Evolutionary conservation across 2,329 filamentous ascomycete genomes (phyloP), one percentile per base, ranked within the genome.

Genomic region (Colletotrichum navitas): DNA sequence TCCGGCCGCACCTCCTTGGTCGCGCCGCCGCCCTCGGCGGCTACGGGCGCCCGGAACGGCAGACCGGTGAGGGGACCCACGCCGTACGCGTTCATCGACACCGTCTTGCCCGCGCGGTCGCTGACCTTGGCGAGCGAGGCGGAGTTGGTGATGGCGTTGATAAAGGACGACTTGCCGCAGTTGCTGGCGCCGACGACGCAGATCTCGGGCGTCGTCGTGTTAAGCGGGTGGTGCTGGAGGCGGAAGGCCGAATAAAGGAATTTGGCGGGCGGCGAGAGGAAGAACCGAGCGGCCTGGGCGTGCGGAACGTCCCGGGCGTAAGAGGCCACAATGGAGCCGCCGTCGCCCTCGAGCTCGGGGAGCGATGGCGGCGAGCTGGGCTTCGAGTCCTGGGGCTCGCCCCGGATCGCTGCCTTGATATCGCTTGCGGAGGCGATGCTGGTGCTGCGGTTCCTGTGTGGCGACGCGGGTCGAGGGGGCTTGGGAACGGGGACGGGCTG

Each of bases 141-240:
- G 3, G 76, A 74, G 43, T 91, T 91, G 2, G 91, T 89, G 43
- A 97, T 87, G 24, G 92, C 92, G 78, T 97, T 97, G 82, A 97
- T 91, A 75, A 97, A 92, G 21, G 93, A 94, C 1, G 93, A 96
- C 80, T 97, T 97, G 78, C 94, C 94, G 52, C 94, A 94, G 78
- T 97, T 97, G 74, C 94, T 94, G 76, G 95, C 94, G 54, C 94
- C 94, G 47, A 97, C 89, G 56, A 97, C 87, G 78, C 93, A 92
- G 62, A 97, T 88, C 74, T 90, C 88, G 55, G 88, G 88, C 5
- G 85, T 80, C 73, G 83, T 82, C 32, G 83, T 83, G 78, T 90
- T 90, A 75, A 83, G 77, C 39, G 82, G 83, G 71, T 90, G 82
- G 76, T 87, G 77, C 64, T 84, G 82, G 73, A 88, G 84, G 55